phyloP scores from a whole-genome alignment of 2,329 filamentous ascomycete genomes.

The Stagonosporopsis tanaceti region DNA sequence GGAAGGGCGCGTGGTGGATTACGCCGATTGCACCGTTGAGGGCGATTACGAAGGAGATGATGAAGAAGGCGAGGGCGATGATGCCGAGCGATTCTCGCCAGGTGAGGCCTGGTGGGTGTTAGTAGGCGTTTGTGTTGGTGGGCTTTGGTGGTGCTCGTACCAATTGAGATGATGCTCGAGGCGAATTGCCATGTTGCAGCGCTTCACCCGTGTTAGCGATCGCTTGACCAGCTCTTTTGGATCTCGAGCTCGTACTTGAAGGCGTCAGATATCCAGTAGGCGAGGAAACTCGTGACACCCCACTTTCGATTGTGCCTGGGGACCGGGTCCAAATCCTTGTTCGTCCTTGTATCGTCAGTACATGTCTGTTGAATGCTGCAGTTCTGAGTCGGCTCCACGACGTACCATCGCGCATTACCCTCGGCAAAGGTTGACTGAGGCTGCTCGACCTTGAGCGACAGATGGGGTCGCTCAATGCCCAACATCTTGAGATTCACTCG shows the following conservation, averaged over 20 bases:
- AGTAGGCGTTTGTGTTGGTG: neutral
- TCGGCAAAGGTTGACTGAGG: constrained; percentile 56
- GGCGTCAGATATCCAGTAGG: constrained; percentile 62
- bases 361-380: neutral
- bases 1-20: constrained; percentile 62
- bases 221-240: neutral
- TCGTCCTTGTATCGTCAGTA: constrained; percentile 47
- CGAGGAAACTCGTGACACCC: constrained; percentile 56
- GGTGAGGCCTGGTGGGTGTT: constrained; percentile 53
- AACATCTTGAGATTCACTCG: constrained; percentile 31
- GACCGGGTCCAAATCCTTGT: constrained; percentile 60
- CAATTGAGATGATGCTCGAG: constrained; percentile 49
- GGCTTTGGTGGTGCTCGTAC: constrained; percentile 19
- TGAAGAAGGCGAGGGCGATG: constrained; percentile 60
- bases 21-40: constrained; percentile 63
- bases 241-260: constrained; percentile 51
- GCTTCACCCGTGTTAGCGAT: constrained; percentile 22
- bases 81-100: constrained; percentile 65
- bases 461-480: constrained; percentile 48
- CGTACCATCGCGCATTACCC: constrained; percentile 47
- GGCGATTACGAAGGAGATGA: constrained; percentile 67
- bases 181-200: constrained; percentile 63
- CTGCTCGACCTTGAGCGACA: constrained; percentile 54
- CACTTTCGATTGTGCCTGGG: constrained; percentile 55
- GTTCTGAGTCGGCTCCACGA: neutral